Base-by-base conservation (phyloP, 495 filamentous ascomycete genomes). In the Penicilliopsis zonata region DNA sequence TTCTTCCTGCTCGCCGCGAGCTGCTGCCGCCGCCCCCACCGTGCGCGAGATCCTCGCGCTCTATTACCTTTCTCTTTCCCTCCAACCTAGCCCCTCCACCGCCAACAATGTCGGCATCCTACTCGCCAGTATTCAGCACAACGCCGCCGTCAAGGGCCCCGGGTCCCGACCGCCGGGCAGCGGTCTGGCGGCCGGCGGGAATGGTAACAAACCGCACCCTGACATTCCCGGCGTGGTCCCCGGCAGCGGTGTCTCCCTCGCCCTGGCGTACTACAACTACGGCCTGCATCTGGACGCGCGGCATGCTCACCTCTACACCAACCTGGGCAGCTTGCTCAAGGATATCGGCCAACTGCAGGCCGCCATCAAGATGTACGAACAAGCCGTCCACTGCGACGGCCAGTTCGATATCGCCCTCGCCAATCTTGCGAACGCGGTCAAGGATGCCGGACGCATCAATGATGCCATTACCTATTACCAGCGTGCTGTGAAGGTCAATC, bases 41-140 rank as follows among this genome's bases (percentile, higher is more conserved):
- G 86, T 96, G 5, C 78, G 86, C 18, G 90, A 99, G 43, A 99
- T 99, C 26, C 55, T 99, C 10, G 85, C 87, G 3, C 70, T 99
- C 8, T 99, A 99, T 47, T 99, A 99, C 42, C 69, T 99, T 2
- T 96, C 92, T 4, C 65, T 99, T 14, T 92, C 92, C 0, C 67
- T 99, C 6, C 88, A 94, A 37, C 86, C 90, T 13, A 96, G 90
- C 46, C 90, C 90, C 13, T 96, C 92, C 4, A 99, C 90, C 0
- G 90, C 90, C 9, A 99, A 99, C 46, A 99, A 99, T 52, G 92
- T 99, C 25, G 90, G 90, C 3, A 99, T 99, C 33, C 63, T 99
- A 18, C 72, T 99, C 18, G 92, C 90, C 2, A 84, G 90, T 29
- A 82, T 99, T 12, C 90, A 95, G 40, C 85, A 93, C 42, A 70